phyloP scores from a whole-genome alignment of 75 land plant genomes.

The Pinus taeda region DNA sequence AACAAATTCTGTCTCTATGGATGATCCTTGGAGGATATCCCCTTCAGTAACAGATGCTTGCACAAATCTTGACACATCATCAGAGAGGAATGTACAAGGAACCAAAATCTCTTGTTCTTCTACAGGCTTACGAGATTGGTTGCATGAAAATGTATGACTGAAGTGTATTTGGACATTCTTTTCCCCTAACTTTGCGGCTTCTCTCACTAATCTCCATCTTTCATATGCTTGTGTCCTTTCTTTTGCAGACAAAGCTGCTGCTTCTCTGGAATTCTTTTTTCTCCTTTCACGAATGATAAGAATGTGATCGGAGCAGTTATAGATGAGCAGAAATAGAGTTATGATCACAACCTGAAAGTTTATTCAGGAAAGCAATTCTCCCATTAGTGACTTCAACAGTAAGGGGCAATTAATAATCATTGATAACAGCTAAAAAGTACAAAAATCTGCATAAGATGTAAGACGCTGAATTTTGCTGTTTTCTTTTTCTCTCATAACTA shows the following conservation, averaged over 20 bases:
- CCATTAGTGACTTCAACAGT: neutral
- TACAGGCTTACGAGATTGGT: slow-evolving; percentile 17
- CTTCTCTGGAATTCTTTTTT: slow-evolving; percentile 67
- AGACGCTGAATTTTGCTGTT: neutral
- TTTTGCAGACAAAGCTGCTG: slow-evolving; percentile 71
- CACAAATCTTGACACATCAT: neutral
- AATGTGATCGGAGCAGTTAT: slow-evolving; percentile 90
- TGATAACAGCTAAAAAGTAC: neutral
- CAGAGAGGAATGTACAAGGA: neutral
- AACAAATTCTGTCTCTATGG: slow-evolving; percentile 10
- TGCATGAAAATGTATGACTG: slow-evolving; percentile 66
- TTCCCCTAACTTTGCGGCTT: slow-evolving; percentile 59
- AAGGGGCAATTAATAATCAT: neutral
- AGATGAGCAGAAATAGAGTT: slow-evolving; percentile 58
- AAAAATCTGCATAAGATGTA: neutral
- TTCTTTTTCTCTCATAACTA: neutral
- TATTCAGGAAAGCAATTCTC: neutral
- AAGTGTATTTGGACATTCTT: slow-evolving; percentile 46
- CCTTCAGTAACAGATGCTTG: slow-evolving; percentile 12
- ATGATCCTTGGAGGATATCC: slow-evolving; percentile 4
- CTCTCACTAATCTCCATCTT: slow-evolving; percentile 74
- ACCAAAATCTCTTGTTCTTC: slow-evolving; percentile 22
- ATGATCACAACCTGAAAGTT: slow-evolving; percentile 49
- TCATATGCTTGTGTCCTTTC: slow-evolving; percentile 77
- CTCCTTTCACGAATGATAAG: slow-evolving; percentile 71